Percentiles rank a stretch among this genome's conserved stretches.
These are phyloP conservation scores for Monosporascus sp. DNA, from an alignment of 2,329 filamentous ascomycete species.

Conservation along the genomic window DNA sequence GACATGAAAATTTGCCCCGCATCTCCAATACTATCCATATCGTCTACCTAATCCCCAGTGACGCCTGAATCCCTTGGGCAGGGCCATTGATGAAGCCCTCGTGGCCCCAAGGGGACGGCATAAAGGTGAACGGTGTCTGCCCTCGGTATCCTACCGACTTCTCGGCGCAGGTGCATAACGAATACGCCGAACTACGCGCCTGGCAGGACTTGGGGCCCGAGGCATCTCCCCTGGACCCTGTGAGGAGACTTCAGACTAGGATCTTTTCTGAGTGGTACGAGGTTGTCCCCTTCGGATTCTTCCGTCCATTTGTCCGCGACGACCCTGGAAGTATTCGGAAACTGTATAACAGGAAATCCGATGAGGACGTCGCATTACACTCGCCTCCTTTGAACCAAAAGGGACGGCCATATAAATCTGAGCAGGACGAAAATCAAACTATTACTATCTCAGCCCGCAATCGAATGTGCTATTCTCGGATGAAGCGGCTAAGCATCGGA, in stretches of 20 bases:
- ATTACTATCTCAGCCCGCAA: no score
- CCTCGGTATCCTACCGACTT: constrained; percentile 1
- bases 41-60: no score
- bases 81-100: no score
- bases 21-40: background rate
- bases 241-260: background rate
- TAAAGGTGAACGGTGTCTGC: background rate
- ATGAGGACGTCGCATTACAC: no score
- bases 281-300: background rate
- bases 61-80: no score
- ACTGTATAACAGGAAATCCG: background rate
- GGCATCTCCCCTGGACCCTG: background rate
- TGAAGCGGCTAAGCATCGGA: no score
- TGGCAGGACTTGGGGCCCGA: background rate
- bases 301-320: background rate
- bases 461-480: no score
- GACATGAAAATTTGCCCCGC: background rate
- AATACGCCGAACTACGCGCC: background rate
- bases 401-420: no score
- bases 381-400: no score
- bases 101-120: no score
- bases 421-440: no score
- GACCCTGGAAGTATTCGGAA: background rate
- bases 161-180: background rate
- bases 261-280: background rate